Evolutionary conservation across 1,139 yeast genomes (phyloP), one percentile per base, ranked within the genome.

Genomic region (Meyerozyma guilliermondii): DNA sequence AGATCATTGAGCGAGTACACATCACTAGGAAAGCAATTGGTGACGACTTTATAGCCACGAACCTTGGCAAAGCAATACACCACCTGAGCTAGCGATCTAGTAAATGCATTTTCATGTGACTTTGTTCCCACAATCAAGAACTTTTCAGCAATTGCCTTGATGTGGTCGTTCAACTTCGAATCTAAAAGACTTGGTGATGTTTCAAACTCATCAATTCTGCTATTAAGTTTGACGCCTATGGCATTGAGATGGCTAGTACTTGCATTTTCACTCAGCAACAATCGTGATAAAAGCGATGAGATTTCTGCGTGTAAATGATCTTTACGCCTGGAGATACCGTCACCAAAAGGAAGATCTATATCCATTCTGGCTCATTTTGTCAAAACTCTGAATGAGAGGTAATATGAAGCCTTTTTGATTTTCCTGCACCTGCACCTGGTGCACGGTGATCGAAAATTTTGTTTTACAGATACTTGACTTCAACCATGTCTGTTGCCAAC

Each of bases 11-110:
- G 59, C 34, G 78, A 56, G 46, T 70, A 65, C 1, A 84, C 77
- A 43, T 84, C 83, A 35, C 83, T 78, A 1, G 82, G 73, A 43
- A 87, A 72, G 57, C 77, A 78, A 44, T 75, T 72, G 23, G 80
- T 60, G 3, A 85, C 66, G 13, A 74, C 68, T 58, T 85, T 86
- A 49, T 78, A 67, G 0, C 87, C 87, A 39, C 94, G 66, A 7
- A 87, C 74, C 55, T 84, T 86, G 33, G 82, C 67, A 24, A 87
- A 63, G 10, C 67, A 65, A 55, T 88, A 87, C 33, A 84, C 63
- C 0, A 77, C 52, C 23, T 61, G 63, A 5, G 57, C 53, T 7
- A 53, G 40, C 1, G 46, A 41, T 2, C 42, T 35, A 5, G 49
- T 34, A 5, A 46, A 30, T 1, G 35, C 35, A 11, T 17, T 27